Evolutionary conservation across 768 basidiomycete genomes (phyloP).

Genomic region (Pisolithus marmoratus): DNA sequence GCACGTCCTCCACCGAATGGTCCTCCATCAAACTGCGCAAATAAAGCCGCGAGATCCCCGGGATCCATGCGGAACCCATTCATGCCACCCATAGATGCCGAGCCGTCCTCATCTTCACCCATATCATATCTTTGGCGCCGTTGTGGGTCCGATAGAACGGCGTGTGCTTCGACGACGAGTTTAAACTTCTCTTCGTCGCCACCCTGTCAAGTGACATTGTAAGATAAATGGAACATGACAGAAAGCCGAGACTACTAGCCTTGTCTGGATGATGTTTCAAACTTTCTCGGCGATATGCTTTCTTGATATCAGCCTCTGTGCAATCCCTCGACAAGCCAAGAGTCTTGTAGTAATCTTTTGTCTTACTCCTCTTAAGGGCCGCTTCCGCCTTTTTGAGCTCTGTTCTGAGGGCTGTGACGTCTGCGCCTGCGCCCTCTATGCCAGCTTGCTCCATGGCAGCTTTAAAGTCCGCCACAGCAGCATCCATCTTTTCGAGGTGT

Average conservation of each 20-base stretch:
- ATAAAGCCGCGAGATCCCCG: constrained; percentile 57
- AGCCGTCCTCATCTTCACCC: constrained; percentile 78
- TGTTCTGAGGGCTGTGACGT: constrained; percentile 51
- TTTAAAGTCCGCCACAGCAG: constrained; percentile 70
- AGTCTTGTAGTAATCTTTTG: constrained; percentile 87
- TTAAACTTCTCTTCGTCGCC: constrained; percentile 98
- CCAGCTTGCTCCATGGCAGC: constrained; percentile 70
- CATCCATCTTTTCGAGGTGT: constrained; percentile 69
- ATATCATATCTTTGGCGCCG: constrained; percentile 72
- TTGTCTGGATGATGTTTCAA: constrained; percentile 85
- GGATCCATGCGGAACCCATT: constrained; percentile 39
- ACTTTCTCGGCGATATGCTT: constrained; percentile 84
- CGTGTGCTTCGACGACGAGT: constrained; percentile 75
- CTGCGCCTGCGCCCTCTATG: constrained; percentile 56
- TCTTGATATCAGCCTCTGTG: constrained; percentile 74
- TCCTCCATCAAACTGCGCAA: constrained; percentile 54
- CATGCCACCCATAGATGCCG: constrained; percentile 37
- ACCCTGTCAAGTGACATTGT: constrained; percentile 42
- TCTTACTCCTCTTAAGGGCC: constrained; percentile 79
- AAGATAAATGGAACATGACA: constrained; percentile 1
- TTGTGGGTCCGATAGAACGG: constrained; percentile 72
- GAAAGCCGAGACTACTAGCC: constrained; percentile 31
- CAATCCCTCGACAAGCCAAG: constrained; percentile 51
- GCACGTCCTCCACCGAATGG: constrained; percentile 12
- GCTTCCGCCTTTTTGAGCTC: constrained; percentile 82